Conservation (phyloP, 164 flowering plant species). For the Macadamia tetraphylla region DNA sequence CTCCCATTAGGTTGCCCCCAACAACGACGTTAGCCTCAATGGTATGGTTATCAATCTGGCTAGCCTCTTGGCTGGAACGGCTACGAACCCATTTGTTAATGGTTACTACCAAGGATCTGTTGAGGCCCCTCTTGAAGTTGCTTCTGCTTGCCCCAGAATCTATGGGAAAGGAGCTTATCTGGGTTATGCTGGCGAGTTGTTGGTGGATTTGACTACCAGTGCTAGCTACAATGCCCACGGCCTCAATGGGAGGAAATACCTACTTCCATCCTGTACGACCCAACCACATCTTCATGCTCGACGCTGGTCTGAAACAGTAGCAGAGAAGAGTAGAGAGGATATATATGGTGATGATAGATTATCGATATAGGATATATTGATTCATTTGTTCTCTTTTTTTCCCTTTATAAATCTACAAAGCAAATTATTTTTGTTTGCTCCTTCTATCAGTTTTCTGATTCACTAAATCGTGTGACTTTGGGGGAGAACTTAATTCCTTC, state of each 20-base stretch:
- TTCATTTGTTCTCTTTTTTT: no score
- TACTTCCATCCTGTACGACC: slow-evolving; percentile 50
- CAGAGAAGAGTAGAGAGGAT: no score
- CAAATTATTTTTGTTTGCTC: no score
- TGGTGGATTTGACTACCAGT: slow-evolving; percentile 40
- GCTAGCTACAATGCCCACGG: slow-evolving; percentile 55
- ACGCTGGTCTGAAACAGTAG: slow-evolving; percentile 21
- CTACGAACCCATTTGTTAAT: slow-evolving; percentile 49
- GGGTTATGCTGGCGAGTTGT: slow-evolving; percentile 46
- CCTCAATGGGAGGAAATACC: slow-evolving; percentile 34
- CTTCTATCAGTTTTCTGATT: no score
- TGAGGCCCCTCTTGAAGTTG: slow-evolving; percentile 50
- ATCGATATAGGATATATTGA: no score
- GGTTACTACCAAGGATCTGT: slow-evolving; percentile 47
- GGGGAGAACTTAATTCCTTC: no score
- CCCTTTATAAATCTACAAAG: no score
- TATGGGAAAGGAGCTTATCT: slow-evolving; percentile 57
- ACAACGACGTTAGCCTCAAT: slow-evolving; percentile 48
- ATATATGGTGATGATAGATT: no score
- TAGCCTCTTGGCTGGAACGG: slow-evolving; percentile 47
- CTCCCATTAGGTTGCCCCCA: slow-evolving; percentile 45
- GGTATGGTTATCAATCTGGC: slow-evolving; percentile 49
- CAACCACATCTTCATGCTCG: slow-evolving; percentile 33
- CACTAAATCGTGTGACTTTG: no score
- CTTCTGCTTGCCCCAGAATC: slow-evolving; percentile 47